Conservation (phyloP, 2,329 filamentous ascomycete species). For the Neonectria coccinea region DNA sequence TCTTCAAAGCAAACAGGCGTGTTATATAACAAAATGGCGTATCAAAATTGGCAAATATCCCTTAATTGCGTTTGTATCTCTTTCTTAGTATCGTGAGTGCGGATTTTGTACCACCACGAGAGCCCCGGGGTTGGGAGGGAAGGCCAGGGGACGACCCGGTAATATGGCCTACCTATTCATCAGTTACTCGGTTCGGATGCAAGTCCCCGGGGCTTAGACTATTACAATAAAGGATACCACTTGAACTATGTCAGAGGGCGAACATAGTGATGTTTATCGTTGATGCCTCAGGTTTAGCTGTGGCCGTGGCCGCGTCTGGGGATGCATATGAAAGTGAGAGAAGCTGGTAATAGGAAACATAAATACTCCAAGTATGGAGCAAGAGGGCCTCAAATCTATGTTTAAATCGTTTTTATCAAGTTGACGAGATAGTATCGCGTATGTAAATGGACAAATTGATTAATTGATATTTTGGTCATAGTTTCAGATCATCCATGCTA, state of each 20-base stretch:
- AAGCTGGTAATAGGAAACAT: not conserved
- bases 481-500: not conserved
- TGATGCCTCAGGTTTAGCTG: not conserved
- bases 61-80: conserved; percentile 33
- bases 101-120: conserved; percentile 11
- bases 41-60: conserved; percentile 40
- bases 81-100: conserved; percentile 23
- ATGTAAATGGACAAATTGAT: not conserved
- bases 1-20: conserved; percentile 22
- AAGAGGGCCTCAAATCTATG: not conserved
- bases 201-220: conserved; percentile 2
- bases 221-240: conserved; percentile 2
- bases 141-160: conserved; percentile 15
- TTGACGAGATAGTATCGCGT: not conserved
- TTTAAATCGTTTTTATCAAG: not conserved
- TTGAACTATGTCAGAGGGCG: not conserved
- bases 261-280: not conserved
- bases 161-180: conserved; percentile 30
- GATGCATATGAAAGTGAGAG: not conserved
- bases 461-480: not conserved
- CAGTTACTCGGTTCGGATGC: conserved; percentile 31
- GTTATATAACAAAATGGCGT: conserved; percentile 37
- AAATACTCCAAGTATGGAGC: not conserved
- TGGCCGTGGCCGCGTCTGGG: too few relatives aligned
- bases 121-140: conserved; percentile 17